Conservation (phyloP, 306 rosid species). For the Sesbania bispinosa region DNA sequence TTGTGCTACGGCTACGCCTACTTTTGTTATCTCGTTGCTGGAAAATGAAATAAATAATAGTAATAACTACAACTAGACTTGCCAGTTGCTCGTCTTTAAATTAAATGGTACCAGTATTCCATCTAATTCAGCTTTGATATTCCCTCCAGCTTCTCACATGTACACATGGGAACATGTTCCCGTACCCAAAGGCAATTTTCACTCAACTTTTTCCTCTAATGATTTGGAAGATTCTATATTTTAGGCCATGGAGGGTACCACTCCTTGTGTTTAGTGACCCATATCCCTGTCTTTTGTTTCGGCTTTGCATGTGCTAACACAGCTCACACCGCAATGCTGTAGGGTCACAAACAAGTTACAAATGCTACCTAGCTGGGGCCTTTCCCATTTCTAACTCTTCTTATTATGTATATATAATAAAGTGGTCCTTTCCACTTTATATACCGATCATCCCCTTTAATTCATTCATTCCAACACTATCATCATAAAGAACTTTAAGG, state of each 20-base stretch:
- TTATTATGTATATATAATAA: not conserved
- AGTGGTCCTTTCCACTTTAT: not conserved
- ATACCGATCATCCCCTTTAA: not conserved
- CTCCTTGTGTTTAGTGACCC: not conserved
- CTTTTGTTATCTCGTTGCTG: too few species aligned
- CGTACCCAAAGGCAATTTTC: slow-evolving; percentile 15
- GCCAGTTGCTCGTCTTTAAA: not conserved
- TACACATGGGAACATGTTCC: slow-evolving; percentile 44
- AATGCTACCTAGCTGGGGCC: too few species aligned
- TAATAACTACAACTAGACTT: not conserved
- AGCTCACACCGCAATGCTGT: slow-evolving; percentile 37
- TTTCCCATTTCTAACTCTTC: slow-evolving; percentile 19
- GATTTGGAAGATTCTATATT: slow-evolving; percentile 33
- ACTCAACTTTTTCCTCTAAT: slow-evolving; percentile 18
- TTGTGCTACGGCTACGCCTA: too few species aligned
- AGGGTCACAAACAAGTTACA: slow-evolving; percentile 33
- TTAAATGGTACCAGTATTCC: too few species aligned
- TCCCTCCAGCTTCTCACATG: slow-evolving; percentile 7
- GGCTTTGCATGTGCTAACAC: slow-evolving; percentile 44
- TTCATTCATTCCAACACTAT: not conserved
- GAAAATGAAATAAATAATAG: not conserved
- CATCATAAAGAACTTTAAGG: too few species aligned
- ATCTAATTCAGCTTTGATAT: not conserved
- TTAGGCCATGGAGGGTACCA: too few species aligned
- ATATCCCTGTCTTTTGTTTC: not conserved